Percentiles rank a stretch among this genome's conserved stretches.
Conservation (phyloP, 2,329 filamentous ascomycete genomes). For the Trichoderma sp. region DNA sequence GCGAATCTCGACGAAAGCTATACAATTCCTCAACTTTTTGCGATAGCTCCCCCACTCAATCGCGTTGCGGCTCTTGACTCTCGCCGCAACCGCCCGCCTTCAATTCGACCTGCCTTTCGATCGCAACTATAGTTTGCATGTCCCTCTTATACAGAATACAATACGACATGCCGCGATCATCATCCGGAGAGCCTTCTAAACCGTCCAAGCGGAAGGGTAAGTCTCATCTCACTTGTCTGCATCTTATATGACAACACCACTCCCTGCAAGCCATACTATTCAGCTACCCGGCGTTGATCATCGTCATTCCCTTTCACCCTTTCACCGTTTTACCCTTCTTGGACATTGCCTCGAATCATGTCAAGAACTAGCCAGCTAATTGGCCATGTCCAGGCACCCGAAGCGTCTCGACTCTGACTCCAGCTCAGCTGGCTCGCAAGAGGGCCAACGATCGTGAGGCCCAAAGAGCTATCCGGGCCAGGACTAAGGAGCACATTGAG, state of each 20-base stretch:
- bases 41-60: slow-evolving; percentile 16
- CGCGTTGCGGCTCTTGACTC: background rate
- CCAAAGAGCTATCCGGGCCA: slow-evolving; percentile 81
- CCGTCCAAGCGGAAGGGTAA: slow-evolving; percentile 51
- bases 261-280: background rate
- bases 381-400: slow-evolving; percentile 55
- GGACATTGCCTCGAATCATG: background rate
- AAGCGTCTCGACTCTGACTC: slow-evolving; percentile 83
- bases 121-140: background rate
- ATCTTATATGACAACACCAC: background rate
- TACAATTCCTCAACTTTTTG: slow-evolving; percentile 4
- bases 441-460: slow-evolving; percentile 89
- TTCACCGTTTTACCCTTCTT: background rate
- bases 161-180: slow-evolving; percentile 44
- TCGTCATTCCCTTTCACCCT: background rate
- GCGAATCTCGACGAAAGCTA: background rate
- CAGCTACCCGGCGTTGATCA: background rate
- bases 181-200: slow-evolving; percentile 48
- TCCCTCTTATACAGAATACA: slow-evolving; percentile 8
- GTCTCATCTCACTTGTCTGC: slow-evolving; percentile 22
- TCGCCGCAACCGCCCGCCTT: background rate
- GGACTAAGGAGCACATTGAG: slow-evolving; percentile 86
- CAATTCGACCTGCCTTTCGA: background rate
- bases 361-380: background rate
- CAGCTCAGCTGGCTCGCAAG: slow-evolving; percentile 86